A percentile compares a stretch with the other conserved stretches of the same genome.
phyloP scores from a whole-genome alignment of 1,284 basidiomycete genomes.

The Marasmius tenuissimus region DNA sequence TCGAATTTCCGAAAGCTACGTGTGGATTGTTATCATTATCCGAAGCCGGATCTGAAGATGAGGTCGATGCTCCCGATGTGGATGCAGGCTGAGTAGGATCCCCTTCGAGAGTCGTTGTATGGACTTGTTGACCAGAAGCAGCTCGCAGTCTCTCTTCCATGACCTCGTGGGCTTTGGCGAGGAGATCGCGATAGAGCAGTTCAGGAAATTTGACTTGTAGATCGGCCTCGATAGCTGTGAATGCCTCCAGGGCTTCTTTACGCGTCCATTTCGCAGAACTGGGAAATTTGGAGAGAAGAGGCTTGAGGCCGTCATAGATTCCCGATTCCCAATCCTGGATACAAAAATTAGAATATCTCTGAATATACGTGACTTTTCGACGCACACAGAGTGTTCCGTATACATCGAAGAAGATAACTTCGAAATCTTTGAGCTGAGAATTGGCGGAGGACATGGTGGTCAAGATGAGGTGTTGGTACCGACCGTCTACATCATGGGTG shows the following conservation, averaged over 20 bases:
- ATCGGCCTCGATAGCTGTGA: conserved; percentile 52
- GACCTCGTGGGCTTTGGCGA: conserved; percentile 53
- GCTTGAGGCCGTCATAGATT: conserved; percentile 51
- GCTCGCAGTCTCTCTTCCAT: conserved; percentile 37
- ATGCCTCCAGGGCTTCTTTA: conserved; percentile 52
- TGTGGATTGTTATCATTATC: conserved; percentile 25
- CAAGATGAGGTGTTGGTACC: too few relatives aligned
- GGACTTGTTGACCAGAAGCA: conserved; percentile 17
- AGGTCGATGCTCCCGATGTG: conserved; percentile 18
- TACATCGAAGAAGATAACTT: conserved; percentile 15
- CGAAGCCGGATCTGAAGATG: conserved; percentile 12
- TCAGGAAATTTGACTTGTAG: conserved; percentile 57
- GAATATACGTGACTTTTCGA: background rate
- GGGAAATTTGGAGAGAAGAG: conserved; percentile 46
- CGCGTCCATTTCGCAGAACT: conserved; percentile 46
- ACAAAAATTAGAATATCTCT: background rate
- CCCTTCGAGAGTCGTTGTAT: conserved; percentile 20
- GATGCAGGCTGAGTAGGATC: conserved; percentile 11
- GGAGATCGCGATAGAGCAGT: conserved; percentile 60
- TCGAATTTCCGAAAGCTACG: conserved; percentile 54
- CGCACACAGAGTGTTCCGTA: conserved; percentile 15
- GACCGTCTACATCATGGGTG: too few relatives aligned
- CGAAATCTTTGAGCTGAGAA: conserved; percentile 12
- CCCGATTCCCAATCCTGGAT: conserved; percentile 73
- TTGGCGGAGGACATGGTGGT: conserved; percentile 1